Conservation (phyloP, 1,139 yeast species). For the Ashbya aceris region DNA sequence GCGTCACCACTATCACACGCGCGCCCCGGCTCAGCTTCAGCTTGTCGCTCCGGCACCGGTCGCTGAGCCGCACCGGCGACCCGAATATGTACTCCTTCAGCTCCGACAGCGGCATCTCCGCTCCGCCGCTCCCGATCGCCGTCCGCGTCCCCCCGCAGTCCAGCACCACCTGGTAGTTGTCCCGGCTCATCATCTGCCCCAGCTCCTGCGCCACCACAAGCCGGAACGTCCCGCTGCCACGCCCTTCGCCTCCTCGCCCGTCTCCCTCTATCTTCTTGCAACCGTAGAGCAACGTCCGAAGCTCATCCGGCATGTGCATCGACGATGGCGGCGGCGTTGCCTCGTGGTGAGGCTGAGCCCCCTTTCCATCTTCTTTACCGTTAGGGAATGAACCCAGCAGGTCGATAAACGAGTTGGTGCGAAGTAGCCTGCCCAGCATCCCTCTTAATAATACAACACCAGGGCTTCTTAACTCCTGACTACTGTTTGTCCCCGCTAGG, state of each 20-base stretch:
- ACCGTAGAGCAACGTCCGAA: conserved; percentile 22
- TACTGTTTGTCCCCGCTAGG: too few species aligned
- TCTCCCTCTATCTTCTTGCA: conserved; percentile 14
- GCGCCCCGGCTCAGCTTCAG: conserved; percentile 26
- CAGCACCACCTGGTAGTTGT: conserved; percentile 28
- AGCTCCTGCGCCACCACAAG: conserved; percentile 31
- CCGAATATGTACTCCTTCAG: conserved; percentile 30
- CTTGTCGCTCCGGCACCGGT: conserved; percentile 19
- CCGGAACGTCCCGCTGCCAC: conserved; percentile 16
- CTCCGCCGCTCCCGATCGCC: background rate
- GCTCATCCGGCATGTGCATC: conserved; percentile 24
- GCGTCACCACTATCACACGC: conserved; percentile 23
- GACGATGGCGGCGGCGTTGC: conserved; percentile 14
- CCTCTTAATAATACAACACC: background rate
- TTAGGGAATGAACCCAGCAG: background rate
- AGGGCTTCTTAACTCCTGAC: too few species aligned
- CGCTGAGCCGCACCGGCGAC: conserved; percentile 25
- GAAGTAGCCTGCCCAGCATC: conserved; percentile 17
- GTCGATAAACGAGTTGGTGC: conserved; percentile 10
- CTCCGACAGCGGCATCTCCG: conserved; percentile 23
- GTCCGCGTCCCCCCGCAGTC: conserved; percentile 21
- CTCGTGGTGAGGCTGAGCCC: conserved; percentile 5
- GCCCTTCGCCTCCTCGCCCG: background rate
- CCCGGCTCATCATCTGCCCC: conserved; percentile 29
- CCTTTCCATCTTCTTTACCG: conserved; percentile 2